Percentiles rank a stretch among this genome's conserved stretches.
phyloP scores from a whole-genome alignment of 208 protist species.

The Acanthamoeba culbertsoni region DNA sequence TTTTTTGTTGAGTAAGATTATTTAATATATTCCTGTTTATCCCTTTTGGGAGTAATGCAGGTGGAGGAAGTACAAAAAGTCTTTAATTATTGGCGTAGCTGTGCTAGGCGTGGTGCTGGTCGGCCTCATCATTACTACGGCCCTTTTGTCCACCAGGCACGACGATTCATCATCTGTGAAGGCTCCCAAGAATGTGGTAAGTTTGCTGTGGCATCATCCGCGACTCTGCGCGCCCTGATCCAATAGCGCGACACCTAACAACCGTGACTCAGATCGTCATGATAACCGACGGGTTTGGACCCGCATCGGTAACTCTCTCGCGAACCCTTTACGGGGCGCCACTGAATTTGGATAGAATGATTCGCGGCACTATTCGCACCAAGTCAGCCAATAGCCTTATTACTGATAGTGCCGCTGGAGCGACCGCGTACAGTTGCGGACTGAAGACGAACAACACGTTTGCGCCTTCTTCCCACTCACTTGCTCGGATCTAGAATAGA shows the following conservation, averaged over 20 bases:
- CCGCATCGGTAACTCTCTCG: slow-evolving; percentile 21
- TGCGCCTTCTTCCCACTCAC: not conserved
- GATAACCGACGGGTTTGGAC: slow-evolving; percentile 74
- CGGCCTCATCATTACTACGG: not conserved
- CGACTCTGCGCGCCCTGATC: not conserved
- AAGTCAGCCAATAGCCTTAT: slow-evolving; percentile 44
- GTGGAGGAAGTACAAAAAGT: not conserved
- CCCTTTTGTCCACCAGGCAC: not conserved
- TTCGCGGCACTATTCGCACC: slow-evolving; percentile 66
- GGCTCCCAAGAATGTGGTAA: not conserved
- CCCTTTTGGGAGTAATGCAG: too few species aligned
- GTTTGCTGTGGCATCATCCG: not conserved
- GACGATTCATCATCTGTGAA: not conserved
- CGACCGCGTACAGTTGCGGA: slow-evolving; percentile 69
- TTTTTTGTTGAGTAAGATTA: too few species aligned
- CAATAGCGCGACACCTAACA: not conserved
- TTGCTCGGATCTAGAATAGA: not conserved
- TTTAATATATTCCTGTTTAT: too few species aligned
- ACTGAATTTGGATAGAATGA: slow-evolving; percentile 59
- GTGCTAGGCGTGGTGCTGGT: not conserved
- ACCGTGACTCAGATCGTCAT: slow-evolving; percentile 40
- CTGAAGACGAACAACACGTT: slow-evolving; percentile 66
- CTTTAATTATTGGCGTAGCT: not conserved
- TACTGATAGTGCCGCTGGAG: slow-evolving; percentile 73
- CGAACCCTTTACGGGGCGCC: not conserved